Percentiles rank a stretch among this genome's conserved stretches.
Evolutionary conservation across 169 alveolate species (phyloP).

Genomic region (Theileria sp.): DNA sequence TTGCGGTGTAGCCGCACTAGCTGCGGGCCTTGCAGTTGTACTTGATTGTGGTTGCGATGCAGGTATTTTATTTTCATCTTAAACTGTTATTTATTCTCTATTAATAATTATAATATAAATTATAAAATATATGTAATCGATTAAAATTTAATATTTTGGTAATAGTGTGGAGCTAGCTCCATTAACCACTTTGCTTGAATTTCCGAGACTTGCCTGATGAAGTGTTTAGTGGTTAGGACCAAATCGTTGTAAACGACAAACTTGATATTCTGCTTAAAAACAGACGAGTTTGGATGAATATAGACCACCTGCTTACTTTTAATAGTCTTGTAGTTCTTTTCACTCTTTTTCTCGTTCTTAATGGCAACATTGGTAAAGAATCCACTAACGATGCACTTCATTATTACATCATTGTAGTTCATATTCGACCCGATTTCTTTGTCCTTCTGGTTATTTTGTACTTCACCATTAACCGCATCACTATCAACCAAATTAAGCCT

Average conservation of each 20-base stretch:
- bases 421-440: conserved; percentile 18
- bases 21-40: too few relatives aligned
- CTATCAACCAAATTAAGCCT: conserved; percentile 75
- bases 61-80: too few relatives aligned
- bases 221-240: conserved; percentile 93
- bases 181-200: conserved; percentile 92
- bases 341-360: conserved; percentile 67
- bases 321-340: conserved; percentile 91
- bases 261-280: conserved; percentile 87
- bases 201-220: conserved; percentile 92
- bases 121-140: too few relatives aligned
- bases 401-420: conserved; percentile 82
- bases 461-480: conserved; percentile 29
- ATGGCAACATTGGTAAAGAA: conserved; percentile 92
- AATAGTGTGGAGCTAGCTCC: conserved; percentile 97
- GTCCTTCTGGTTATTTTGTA: neutral
- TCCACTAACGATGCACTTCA: conserved; percentile 91
- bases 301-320: conserved; percentile 92
- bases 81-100: neutral
- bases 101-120: too few relatives aligned
- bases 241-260: conserved; percentile 92
- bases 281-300: conserved; percentile 92
- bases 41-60: too few relatives aligned
- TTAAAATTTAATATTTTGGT: conserved; percentile 51
- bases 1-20: too few relatives aligned